phyloP scores from a whole-genome alignment of 1,284 basidiomycete species.

The Leucoagaricus sp. region DNA sequence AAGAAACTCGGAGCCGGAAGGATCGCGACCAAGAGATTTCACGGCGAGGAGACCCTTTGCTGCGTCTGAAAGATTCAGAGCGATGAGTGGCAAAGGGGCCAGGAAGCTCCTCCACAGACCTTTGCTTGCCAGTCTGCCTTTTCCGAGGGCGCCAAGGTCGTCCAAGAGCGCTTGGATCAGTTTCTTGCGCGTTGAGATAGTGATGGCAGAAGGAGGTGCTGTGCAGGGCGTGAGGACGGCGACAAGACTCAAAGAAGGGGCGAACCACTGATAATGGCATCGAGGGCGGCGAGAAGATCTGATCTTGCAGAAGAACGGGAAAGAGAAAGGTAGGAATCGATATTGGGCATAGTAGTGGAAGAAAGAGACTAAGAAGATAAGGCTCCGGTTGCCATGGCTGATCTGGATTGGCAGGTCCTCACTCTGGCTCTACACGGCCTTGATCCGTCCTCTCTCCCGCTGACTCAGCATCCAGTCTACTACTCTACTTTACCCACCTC shows the following conservation, averaged over 20 bases:
- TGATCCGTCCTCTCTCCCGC: constrained; percentile 10
- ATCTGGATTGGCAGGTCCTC: constrained; percentile 15
- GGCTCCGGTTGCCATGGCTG: constrained; percentile 26
- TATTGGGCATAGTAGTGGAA: constrained; percentile 11
- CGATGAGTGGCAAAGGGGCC: constrained; percentile 4
- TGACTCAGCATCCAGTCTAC: constrained; percentile 11
- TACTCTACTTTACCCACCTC: constrained; percentile 12
- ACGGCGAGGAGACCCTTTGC: constrained; percentile 67
- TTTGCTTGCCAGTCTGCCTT: constrained; percentile 48
- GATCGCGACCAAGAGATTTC: constrained; percentile 76
- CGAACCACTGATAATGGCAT: constrained; percentile 50
- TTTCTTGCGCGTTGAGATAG: constrained; percentile 43
- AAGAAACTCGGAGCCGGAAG: constrained; percentile 67
- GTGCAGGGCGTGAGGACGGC: background rate
- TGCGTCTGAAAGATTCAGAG: constrained; percentile 44
- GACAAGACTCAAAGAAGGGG: background rate
- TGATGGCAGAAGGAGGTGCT: constrained; percentile 48
- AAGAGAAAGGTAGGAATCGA: constrained; percentile 48
- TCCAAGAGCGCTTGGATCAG: constrained; percentile 57
- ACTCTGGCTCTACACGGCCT: background rate
- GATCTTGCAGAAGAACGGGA: constrained; percentile 43
- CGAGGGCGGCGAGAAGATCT: constrained; percentile 48
- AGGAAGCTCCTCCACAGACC: constrained; percentile 38
- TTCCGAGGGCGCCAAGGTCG: constrained; percentile 51
- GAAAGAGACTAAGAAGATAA: background rate